Evolutionary conservation across 257 asterid species (phyloP), one percentile per base, ranked within the genome.

Genomic region (Linderniella brevidens): DNA sequence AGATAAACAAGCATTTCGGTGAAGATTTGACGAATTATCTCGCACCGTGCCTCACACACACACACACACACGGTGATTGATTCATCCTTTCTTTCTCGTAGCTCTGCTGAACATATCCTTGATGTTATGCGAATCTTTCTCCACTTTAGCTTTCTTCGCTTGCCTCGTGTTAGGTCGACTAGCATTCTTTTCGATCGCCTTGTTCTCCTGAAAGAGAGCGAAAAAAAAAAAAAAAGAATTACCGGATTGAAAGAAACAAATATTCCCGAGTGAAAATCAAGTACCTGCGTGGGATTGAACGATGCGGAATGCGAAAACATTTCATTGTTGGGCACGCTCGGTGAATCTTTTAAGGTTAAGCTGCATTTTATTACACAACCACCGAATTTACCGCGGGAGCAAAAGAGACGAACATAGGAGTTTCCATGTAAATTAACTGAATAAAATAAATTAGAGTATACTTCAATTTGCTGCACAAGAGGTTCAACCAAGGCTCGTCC

Each of bases 71-170:
- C 14, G 46, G 14, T 5, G 14, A 12, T 18, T 3, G 11, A 15
- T 11, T 68, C 58, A 80, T 48, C 68, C 76, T 48, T 71, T 64
- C 53, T 61, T 81, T 65, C 85, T 71, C 44, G 92, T 68, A 62
- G 78, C 93, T 60, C 88, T 60, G 61, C 64, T 71, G 69, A 90
- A 90, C 96, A 90, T 85, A 68, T 85, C 96, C 70, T 69, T 90
- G 63, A 90, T 90, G 58, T 81, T 90, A 4, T 73, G 72, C 13
- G 94, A 73, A 63, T 77, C 74, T 39, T 68, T 81, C 69, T 85
- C 99, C 49, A 73, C 69, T 64, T 75, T 90, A 39, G 74, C 80
- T 71, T 85, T 90, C 77, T 90, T 90, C 11, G 70, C 42, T 55
- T 49, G 82, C 66, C 80, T 55, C 36, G 76, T 74, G 11, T 47